Percentiles rank a stretch among this genome's conserved stretches.
Evolutionary conservation across 768 basidiomycete species (phyloP).

Genomic region (Phylloporus sp.): DNA sequence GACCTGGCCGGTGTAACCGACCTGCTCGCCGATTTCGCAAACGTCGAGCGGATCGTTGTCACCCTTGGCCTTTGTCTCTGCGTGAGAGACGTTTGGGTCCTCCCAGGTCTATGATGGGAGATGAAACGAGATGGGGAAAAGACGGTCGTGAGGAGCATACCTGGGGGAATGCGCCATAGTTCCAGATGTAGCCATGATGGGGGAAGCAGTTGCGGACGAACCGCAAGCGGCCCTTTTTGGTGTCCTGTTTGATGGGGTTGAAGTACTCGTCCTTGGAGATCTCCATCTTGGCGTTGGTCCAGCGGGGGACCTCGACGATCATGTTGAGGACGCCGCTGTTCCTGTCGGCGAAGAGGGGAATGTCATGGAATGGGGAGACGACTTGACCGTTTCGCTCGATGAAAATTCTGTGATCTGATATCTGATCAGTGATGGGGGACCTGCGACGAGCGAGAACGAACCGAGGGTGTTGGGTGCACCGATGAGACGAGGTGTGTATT

Average conservation of each 20-base stretch:
- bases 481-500: slow-evolving; percentile 70
- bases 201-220: slow-evolving; percentile 99
- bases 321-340: slow-evolving; percentile 96
- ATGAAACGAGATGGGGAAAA: neutral
- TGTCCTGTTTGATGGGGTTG: slow-evolving; percentile 99
- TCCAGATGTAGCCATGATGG: slow-evolving; percentile 99
- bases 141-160: slow-evolving; percentile 35
- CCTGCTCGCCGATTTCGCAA: slow-evolving; percentile 98
- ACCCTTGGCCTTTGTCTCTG: slow-evolving; percentile 98
- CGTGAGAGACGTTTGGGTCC: slow-evolving; percentile 78
- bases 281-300: slow-evolving; percentile 99
- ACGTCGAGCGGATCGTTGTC: slow-evolving; percentile 99
- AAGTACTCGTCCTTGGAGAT: slow-evolving; percentile 97
- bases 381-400: slow-evolving; percentile 86
- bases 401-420: slow-evolving; percentile 88
- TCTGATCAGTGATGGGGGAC: slow-evolving; percentile 19
- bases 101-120: slow-evolving; percentile 83
- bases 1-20: slow-evolving; percentile 94
- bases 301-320: slow-evolving; percentile 96
- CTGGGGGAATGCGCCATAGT: slow-evolving; percentile 99
- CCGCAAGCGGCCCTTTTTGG: slow-evolving; percentile 93
- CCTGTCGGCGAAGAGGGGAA: slow-evolving; percentile 96
- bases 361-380: slow-evolving; percentile 89
- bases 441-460: slow-evolving; percentile 32
- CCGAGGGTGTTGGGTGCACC: slow-evolving; percentile 93